A percentile compares a stretch with the other conserved stretches of the same genome.
Evolutionary conservation across 495 filamentous ascomycete genomes (phyloP).

Genomic region (Friedmanniomyces simplex): DNA sequence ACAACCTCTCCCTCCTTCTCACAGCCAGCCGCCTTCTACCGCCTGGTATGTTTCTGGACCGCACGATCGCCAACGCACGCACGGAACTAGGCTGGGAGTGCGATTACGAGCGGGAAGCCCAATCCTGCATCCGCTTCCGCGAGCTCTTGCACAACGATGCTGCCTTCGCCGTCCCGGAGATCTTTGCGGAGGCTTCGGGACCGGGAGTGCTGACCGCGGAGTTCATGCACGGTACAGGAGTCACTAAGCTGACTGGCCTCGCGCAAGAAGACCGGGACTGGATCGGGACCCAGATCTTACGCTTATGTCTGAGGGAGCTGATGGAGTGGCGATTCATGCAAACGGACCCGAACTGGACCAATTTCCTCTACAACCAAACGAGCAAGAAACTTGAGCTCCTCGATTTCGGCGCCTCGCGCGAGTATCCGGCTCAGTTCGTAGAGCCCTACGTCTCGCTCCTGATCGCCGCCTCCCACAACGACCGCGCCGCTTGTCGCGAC

Average conservation of each 20-base stretch:
- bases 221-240: constrained; percentile 74
- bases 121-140: constrained; percentile 63
- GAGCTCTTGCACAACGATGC: constrained; percentile 58
- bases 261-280: constrained; percentile 78
- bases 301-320: constrained; percentile 87
- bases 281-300: constrained; percentile 85
- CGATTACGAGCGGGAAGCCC: constrained; percentile 82
- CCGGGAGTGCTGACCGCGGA: constrained; percentile 88
- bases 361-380: constrained; percentile 78
- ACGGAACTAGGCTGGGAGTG: constrained; percentile 93
- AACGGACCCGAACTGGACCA: constrained; percentile 99
- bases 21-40: constrained; percentile 82
- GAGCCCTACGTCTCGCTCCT: constrained; percentile 65
- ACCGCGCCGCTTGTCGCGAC: constrained; percentile 49
- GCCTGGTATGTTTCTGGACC: constrained; percentile 86
- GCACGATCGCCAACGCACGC: constrained; percentile 95
- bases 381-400: constrained; percentile 75
- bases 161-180: constrained; percentile 61
- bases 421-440: constrained; percentile 72
- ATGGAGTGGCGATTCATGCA: constrained; percentile 95
- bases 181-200: constrained; percentile 71
- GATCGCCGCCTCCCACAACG: constrained; percentile 59
- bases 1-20: constrained; percentile 81
- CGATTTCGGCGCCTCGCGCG: constrained; percentile 88
- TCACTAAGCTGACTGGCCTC: constrained; percentile 68